Base-by-base conservation (phyloP, 176 grass and related monocot genomes). In the Pontederia paniculata region DNA sequence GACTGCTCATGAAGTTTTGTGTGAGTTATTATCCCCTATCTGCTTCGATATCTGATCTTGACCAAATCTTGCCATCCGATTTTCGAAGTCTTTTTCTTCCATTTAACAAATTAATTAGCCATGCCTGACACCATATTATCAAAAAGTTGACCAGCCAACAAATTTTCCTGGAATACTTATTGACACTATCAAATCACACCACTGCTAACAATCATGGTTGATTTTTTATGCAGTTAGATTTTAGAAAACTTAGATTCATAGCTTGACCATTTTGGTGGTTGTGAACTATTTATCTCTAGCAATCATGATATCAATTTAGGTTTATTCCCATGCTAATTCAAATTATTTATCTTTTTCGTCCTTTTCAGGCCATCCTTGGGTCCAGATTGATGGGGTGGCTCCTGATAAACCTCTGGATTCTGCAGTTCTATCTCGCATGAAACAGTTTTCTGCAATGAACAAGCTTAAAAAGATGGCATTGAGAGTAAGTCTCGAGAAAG, bases 381-480 rank as follows among this genome's bases (percentile, higher is more conserved):
- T 48, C 23, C 60, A 48, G 60, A 45, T 48, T 23, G 43, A 62
- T 23, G 60, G 60, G 47, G 60, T 48, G 42, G 60, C 60, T 63
- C 60, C 60, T n/a, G 60, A 63, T 48, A 63, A 48, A 45, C 60
- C 60, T 48, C 19, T 63, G 60, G 60, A 63, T 23, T 63, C 60
- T 48, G 60, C 60, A 48, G 60, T 63, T 15, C 60, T 63, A 14
- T 63, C 60, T 25, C 60, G 60, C 5, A 47, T 63, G 60, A 63
- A 47, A 23, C 60, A 63, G 23, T 63, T 63, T 15, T 63, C 44
- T 63, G 60, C 60, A 21, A 63, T 63, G 60, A 63, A 63, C 44
- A 63, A 63, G 16, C 60, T 63, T 12, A 63, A 63, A 63, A 63
- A 63, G 60, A 63, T 63, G 60, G 60, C 60, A 9, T 47, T 63